These are phyloP conservation scores for Astraeus odoratus DNA, from an alignment of 768 basidiomycete genomes.

Conservation along the genomic window DNA sequence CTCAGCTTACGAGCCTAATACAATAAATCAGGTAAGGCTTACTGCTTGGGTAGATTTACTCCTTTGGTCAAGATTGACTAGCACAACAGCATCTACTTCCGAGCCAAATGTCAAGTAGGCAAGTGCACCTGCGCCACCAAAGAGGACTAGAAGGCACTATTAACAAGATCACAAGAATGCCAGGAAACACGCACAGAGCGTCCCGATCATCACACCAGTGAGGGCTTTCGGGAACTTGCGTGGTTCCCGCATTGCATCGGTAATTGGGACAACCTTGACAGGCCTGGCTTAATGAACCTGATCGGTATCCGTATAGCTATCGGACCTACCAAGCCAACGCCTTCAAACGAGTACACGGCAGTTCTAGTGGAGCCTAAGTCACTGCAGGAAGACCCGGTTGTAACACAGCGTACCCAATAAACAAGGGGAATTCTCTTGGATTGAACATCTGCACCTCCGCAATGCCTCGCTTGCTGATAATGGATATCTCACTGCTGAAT, in stretches of 20 bases:
- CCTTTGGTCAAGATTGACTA: conserved; percentile 83
- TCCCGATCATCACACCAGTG: conserved; percentile 86
- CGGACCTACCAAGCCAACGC: conserved; percentile 75
- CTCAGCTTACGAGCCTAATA: conserved; percentile 1
- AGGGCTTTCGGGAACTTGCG: conserved; percentile 85
- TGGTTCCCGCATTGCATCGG: conserved; percentile 94
- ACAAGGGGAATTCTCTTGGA: conserved; percentile 77
- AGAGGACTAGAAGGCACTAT: conserved; percentile 48
- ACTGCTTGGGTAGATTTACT: conserved; percentile 87
- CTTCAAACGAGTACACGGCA: conserved; percentile 97
- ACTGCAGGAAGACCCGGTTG: neutral
- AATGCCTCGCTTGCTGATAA: conserved; percentile 62
- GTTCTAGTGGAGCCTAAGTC: conserved; percentile 45
- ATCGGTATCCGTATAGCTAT: neutral
- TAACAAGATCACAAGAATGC: neutral
- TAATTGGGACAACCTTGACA: conserved; percentile 84
- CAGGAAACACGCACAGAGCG: conserved; percentile 45
- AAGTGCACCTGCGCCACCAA: conserved; percentile 81
- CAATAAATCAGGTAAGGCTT: conserved; percentile 20
- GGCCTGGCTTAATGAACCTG: conserved; percentile 2
- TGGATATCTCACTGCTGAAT: conserved; percentile 73
- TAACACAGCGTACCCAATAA: conserved; percentile 66
- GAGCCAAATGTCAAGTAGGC: conserved; percentile 87
- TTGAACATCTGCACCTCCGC: conserved; percentile 87
- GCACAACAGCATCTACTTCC: conserved; percentile 85